Base-by-base conservation (phyloP, 805 yeast species). In the Candida cerambycidarum region DNA sequence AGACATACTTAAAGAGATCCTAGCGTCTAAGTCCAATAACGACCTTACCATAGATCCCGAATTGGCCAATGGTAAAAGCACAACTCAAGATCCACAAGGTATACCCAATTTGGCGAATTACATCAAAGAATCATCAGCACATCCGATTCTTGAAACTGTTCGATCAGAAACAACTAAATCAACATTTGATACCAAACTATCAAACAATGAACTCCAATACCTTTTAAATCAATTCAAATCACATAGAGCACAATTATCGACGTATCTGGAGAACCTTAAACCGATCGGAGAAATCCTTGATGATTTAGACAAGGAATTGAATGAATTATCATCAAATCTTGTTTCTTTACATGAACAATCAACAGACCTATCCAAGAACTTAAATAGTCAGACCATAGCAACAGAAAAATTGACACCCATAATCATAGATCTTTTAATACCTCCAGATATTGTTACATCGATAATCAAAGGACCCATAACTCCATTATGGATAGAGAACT, bases 351-450 rank as follows among this genome's bases (percentile, higher is more conserved):
- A 68, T 41, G 54, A 61, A 28, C 63, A 67, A 41, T 64, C 71
- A n/a, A 48, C 50, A 12, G 57, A 56, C 19, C 47, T 70, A 18
- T 53, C 69, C 2, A 41, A 51, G 12, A 61, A 61, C 31, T 52
- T 67, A 12, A 51, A 55, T 12, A 30, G 46, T 25, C 71, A 67
- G 43, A 55, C 59, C 1, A 39, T 50, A 2, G 38, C 62, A 11
- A 61, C 62, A 4, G 72, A 67, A 17, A 70, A 70, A 39, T 73
- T 89, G 43, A 79, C 85, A 14, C 95, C 96, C 0, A 65, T 87
- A n/a, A 82, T 89, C 0, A 75, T 84, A 29, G 90, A 86, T 50
- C 67, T 86, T 27, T 68, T 85, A 45, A 78, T 90, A 6, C 86
- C 97, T 0, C 93, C 96, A 0, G 76, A 76, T 1, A 69, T 85